These are phyloP conservation scores for Phyllosticta paracitricarpa DNA, from an alignment of 2,329 filamentous ascomycete genomes.

Conservation along the genomic window DNA sequence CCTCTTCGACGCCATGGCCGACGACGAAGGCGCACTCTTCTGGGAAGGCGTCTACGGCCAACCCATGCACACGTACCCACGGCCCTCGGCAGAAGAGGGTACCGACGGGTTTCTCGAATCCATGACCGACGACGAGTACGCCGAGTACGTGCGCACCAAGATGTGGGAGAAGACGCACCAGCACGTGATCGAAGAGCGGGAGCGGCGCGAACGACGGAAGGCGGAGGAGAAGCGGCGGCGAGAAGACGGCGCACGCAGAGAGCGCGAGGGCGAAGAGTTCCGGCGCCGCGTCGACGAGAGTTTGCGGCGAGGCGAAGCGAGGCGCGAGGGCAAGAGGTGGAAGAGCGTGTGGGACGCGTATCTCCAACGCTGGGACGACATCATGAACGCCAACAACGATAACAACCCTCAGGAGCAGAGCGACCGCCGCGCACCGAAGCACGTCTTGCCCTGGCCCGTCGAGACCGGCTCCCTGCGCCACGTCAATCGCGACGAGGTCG, in stretches of 20 bases:
- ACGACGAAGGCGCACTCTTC: slow-evolving; percentile 90
- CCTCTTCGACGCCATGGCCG: slow-evolving; percentile 91
- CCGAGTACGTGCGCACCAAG: slow-evolving; percentile 67
- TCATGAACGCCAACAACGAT: slow-evolving; percentile 22
- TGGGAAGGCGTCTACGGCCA: slow-evolving; percentile 97
- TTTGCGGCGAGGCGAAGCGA: slow-evolving; percentile 55
- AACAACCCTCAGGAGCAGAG: slow-evolving; percentile 3
- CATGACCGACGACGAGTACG: slow-evolving; percentile 92
- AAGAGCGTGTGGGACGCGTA: slow-evolving; percentile 57
- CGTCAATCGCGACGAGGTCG: slow-evolving; percentile 50
- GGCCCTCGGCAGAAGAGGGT: slow-evolving; percentile 36
- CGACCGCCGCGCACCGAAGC: neutral
- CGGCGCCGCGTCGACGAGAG: slow-evolving; percentile 59
- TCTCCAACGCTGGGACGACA: slow-evolving; percentile 49
- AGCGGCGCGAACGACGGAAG: slow-evolving; percentile 40
- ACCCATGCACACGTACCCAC: slow-evolving; percentile 72
- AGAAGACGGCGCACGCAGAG: slow-evolving; percentile 22
- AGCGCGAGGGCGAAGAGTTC: slow-evolving; percentile 40
- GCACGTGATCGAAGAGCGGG: slow-evolving; percentile 68
- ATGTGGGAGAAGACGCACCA: slow-evolving; percentile 97
- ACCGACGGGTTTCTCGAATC: slow-evolving; percentile 46
- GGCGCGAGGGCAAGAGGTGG: slow-evolving; percentile 49
- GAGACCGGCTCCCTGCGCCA: slow-evolving; percentile 48
- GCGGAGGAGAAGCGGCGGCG: slow-evolving; percentile 31
- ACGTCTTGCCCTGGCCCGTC: slow-evolving; percentile 62